Percentiles rank a stretch among this genome's conserved stretches.
These are phyloP conservation scores for Acarospora socialis DNA, from an alignment of 2,329 filamentous ascomycete species.

Conservation along the genomic window DNA sequence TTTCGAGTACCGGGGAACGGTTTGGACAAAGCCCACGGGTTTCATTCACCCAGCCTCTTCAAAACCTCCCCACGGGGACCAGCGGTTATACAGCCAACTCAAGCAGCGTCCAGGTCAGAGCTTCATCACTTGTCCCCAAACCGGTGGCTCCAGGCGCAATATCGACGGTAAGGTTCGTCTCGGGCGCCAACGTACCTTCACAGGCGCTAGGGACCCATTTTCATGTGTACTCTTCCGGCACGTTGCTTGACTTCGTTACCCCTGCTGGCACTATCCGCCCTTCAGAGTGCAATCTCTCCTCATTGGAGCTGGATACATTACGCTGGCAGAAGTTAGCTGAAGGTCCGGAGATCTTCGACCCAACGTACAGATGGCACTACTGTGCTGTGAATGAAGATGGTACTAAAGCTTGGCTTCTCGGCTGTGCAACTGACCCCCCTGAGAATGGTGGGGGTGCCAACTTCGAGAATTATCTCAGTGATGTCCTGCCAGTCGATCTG, in stretches of 20 bases:
- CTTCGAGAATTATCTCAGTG: constrained; percentile 83
- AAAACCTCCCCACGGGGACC: constrained; percentile 25
- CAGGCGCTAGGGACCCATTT: constrained; percentile 90
- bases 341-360: constrained; percentile 81
- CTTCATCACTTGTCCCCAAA: constrained; percentile 33
- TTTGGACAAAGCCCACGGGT: constrained; percentile 17
- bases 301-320: constrained; percentile 70
- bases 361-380: constrained; percentile 95
- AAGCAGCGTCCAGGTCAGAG: constrained; percentile 44
- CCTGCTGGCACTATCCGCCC: constrained; percentile 76
- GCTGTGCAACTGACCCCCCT: constrained; percentile 62
- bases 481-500: constrained; percentile 87
- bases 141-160: constrained; percentile 68
- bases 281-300: constrained; percentile 79
- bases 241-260: constrained; percentile 85
- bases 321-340: constrained; percentile 94
- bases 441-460: constrained; percentile 52
- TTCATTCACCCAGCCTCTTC: constrained; percentile 44
- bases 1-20: constrained; percentile 5
- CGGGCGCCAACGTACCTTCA: constrained; percentile 70
- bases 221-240: constrained; percentile 85
- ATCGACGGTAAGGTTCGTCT: constrained; percentile 78
- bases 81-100: constrained; percentile 59
- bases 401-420: constrained; percentile 93
- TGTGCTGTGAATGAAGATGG: constrained; percentile 92